Evolutionary conservation across 495 filamentous ascomycete genomes (phyloP), one percentile per base, ranked within the genome.

Genomic region (Pyrenopolyporus hunteri): DNA sequence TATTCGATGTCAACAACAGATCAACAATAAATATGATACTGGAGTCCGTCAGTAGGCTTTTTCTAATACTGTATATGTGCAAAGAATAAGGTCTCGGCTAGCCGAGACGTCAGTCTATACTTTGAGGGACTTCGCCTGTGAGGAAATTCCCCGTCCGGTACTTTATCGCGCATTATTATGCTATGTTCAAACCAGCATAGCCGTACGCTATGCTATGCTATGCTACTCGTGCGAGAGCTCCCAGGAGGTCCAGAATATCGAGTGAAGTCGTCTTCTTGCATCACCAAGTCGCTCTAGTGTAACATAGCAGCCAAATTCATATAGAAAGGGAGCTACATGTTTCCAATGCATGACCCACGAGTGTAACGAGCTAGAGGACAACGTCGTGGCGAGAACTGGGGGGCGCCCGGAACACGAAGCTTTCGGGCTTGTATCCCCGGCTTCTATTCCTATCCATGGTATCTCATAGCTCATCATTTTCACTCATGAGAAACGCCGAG

Each of bases 341-440:
- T 32, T 40, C 11, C 26, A 49, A 44, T 36, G 35, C 25, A 44
- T 57, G 47, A 40, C 22, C 36, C 28, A 31, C 16, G n/a, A 31
- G 23, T 40, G 23, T 22, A 36, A 39, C 36, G 32, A 49, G 14
- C 52, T 44, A 52, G 26, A 50, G 36, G n/a, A n/a, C 7, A 36
- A 31, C 14, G 20, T 44, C 17, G 55, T 55, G 43, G 48, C 36
- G n/a, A 50, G 52, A 11, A 49, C 28, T 13, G 4, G 33, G 36
- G 22, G 26, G 26, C 8, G 11, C 37, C 22, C 39, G 49, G 32
- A 59, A 64, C 49, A 64, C 61, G 61, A 64, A 42, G 13, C 45
- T 37, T 48, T 64, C 49, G 33, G 61, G 61, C 49, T 46, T 49
- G 36, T 43, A 11, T 28, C 44, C 19, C 45, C 42, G n/a, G 14